A percentile compares a stretch with the other conserved stretches of the same genome.
These are phyloP conservation scores for Phoma sp. DNA, from an alignment of 2,329 filamentous ascomycete species.

Conservation along the genomic window DNA sequence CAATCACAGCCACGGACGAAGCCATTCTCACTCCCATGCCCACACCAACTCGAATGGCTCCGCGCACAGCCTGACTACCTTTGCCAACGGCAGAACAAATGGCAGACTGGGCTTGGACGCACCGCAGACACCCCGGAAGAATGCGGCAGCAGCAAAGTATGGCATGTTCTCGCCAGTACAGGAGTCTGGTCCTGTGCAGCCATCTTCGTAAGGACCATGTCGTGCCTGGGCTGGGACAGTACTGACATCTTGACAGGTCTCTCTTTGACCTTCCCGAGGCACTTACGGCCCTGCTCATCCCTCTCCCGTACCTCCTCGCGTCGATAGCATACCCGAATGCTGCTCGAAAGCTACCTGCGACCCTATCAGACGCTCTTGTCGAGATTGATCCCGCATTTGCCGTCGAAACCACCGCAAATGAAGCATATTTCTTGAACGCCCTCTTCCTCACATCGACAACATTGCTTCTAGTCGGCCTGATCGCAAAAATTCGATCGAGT, in stretches of 20 bases:
- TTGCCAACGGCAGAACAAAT: constrained; percentile 38
- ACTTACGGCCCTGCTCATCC: constrained; percentile 59
- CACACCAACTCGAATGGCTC: constrained; percentile 38
- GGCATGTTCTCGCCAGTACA: constrained; percentile 48
- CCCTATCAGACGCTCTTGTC: constrained; percentile 33
- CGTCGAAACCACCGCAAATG: constrained; percentile 11
- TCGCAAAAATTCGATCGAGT: constrained; percentile 44
- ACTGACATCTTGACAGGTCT: constrained; percentile 31
- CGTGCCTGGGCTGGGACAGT: constrained; percentile 3
- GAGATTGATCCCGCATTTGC: constrained; percentile 23
- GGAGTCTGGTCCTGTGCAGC: constrained; percentile 29
- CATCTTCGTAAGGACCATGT: constrained; percentile 31
- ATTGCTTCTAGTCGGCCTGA: constrained; percentile 53
- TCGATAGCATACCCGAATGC: constrained; percentile 54
- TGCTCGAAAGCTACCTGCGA: constrained; percentile 26
- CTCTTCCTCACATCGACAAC: constrained; percentile 57
- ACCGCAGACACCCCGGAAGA: constrained; percentile 16
- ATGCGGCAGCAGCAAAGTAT: constrained; percentile 23
- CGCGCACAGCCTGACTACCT: constrained; percentile 40
- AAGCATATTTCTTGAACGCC: constrained; percentile 51
- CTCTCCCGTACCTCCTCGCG: constrained; percentile 58
- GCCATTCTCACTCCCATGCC: constrained; percentile 39
- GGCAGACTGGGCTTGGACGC: constrained; percentile 54
- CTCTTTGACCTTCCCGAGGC: constrained; percentile 54
- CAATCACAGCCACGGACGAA: constrained; percentile 28